Percentiles rank a stretch among this genome's conserved stretches.
Conservation (phyloP, 148 eudicot species). For the Mesembryanthemum crystallinum region DNA sequence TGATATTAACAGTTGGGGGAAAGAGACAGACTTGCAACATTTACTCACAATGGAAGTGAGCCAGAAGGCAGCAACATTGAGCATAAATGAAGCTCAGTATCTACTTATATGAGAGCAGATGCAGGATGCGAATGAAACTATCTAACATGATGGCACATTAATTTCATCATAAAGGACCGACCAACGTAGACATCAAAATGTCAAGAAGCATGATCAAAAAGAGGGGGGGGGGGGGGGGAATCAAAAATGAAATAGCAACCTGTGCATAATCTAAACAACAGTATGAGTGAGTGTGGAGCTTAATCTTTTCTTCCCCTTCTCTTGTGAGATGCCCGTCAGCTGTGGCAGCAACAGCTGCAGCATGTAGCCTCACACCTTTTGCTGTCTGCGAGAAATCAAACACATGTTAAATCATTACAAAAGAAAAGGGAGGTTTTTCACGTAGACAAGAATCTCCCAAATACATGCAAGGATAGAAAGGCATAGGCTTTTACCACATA, state of each 20-base stretch:
- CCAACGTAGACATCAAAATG: neutral
- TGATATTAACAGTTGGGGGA: neutral
- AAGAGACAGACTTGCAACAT: neutral
- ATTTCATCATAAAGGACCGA: neutral
- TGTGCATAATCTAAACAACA: slow-evolving; percentile 98
- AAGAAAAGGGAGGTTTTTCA: neutral
- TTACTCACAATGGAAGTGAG: neutral
- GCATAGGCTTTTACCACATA: neutral
- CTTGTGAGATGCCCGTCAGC: slow-evolving; percentile 50
- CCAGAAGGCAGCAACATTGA: neutral
- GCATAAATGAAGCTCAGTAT: neutral
- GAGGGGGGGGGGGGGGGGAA: no score
- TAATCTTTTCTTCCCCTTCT: slow-evolving; percentile 90
- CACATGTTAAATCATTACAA: neutral
- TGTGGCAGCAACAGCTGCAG: slow-evolving; percentile 92
- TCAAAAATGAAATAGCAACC: slow-evolving; percentile 50
- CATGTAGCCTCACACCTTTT: slow-evolving; percentile 81
- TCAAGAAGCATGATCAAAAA: neutral
- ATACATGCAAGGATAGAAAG: neutral
- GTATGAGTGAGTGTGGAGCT: slow-evolving; percentile 92
- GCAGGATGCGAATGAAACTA: neutral
- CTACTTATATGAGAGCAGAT: neutral
- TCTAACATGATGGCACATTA: neutral
- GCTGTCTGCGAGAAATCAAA: slow-evolving; percentile 54
- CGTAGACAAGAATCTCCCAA: neutral